Conservation (phyloP, 805 yeast genomes). For the Naumovozyma baii region DNA sequence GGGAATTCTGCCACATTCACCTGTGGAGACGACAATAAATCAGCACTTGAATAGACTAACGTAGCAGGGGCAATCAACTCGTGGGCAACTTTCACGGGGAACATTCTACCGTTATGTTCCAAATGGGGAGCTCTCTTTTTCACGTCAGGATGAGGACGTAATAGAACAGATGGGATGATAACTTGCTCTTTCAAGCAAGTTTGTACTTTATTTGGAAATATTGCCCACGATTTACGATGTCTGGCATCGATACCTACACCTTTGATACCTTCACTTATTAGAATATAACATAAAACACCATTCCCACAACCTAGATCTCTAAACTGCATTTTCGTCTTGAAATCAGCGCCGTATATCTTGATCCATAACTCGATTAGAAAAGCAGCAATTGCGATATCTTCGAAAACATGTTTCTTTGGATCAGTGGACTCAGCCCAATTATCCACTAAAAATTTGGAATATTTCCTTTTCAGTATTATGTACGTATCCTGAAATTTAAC, state of each 20-base stretch:
- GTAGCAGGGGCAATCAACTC: constrained; percentile 37
- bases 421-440: constrained; percentile 92
- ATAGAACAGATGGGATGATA: constrained; percentile 64
- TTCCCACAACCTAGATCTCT: constrained; percentile 94
- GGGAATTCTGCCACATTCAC: constrained; percentile 62
- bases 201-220: constrained; percentile 60
- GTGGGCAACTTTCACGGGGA: constrained; percentile 33
- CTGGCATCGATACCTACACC: constrained; percentile 90
- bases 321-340: constrained; percentile 41
- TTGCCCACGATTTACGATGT: constrained; percentile 76
- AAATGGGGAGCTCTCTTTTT: constrained; percentile 43
- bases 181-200: constrained; percentile 59
- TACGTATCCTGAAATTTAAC: constrained; percentile 77
- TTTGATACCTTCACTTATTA: constrained; percentile 65
- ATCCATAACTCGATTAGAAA: constrained; percentile 83
- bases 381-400: constrained; percentile 92
- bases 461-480: constrained; percentile 68
- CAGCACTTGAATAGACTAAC: constrained; percentile 29
- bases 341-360: constrained; percentile 35
- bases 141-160: constrained; percentile 62
- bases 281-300: constrained; percentile 71
- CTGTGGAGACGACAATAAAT: constrained; percentile 41
- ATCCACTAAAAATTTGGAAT: constrained; percentile 64
- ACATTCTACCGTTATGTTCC: constrained; percentile 49
- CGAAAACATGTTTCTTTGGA: constrained; percentile 92